A percentile compares a stretch with the other conserved stretches of the same genome.
These are phyloP conservation scores for Monilinia laxa DNA, from an alignment of 2,329 filamentous ascomycete genomes.

Conservation along the genomic window DNA sequence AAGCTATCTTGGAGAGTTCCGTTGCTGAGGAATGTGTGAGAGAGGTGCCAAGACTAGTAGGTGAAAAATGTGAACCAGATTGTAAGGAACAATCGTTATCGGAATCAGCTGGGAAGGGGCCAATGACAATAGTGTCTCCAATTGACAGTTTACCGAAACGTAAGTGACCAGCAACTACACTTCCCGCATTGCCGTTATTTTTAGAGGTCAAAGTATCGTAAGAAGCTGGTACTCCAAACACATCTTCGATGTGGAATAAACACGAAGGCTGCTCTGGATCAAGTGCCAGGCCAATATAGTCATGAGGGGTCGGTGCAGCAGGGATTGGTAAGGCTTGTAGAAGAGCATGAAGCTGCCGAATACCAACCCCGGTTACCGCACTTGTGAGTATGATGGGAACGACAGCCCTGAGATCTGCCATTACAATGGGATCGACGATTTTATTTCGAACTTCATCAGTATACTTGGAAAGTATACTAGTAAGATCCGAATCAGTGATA, in stretches of 20 bases:
- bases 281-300: conserved; percentile 52
- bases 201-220: conserved; percentile 50
- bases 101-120: conserved; percentile 68
- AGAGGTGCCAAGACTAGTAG: conserved; percentile 48
- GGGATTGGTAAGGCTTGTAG: conserved; percentile 74
- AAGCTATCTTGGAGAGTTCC: conserved; percentile 53
- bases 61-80: conserved; percentile 47
- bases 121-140: conserved; percentile 74
- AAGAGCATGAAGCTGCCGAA: conserved; percentile 78
- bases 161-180: conserved; percentile 82
- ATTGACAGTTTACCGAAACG: conserved; percentile 76
- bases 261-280: conserved; percentile 61
- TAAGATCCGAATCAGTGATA: conserved; percentile 50
- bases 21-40: conserved; percentile 54
- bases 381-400: conserved; percentile 90
- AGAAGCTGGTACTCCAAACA: conserved; percentile 71
- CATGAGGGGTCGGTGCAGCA: conserved; percentile 51
- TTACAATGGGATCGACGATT: conserved; percentile 52
- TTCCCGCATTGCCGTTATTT: conserved; percentile 51
- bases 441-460: conserved; percentile 56
- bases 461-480: conserved; percentile 56
- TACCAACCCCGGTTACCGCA: conserved; percentile 78
- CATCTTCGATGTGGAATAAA: conserved; percentile 88
- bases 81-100: conserved; percentile 43
- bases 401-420: conserved; percentile 42